Conservation (phyloP, 2,329 filamentous ascomycete genomes). For the Albophoma yamanashiensis region DNA sequence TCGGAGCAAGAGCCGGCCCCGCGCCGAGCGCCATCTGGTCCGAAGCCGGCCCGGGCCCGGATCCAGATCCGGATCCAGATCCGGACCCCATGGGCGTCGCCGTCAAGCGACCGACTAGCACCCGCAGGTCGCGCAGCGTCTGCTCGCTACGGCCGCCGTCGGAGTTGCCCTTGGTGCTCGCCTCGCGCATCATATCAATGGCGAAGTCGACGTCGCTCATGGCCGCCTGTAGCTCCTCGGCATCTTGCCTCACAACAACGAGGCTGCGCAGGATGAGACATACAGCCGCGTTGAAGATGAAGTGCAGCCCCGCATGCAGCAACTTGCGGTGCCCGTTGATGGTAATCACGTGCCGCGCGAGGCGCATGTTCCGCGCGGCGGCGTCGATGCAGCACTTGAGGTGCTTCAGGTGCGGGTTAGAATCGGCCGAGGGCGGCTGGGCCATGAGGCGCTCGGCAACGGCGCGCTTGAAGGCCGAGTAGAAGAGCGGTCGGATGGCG, state of each 20-base stretch:
- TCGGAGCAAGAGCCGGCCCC: slow-evolving; percentile 6
- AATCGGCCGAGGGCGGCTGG: slow-evolving; percentile 11
- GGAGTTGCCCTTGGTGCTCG: slow-evolving; percentile 24
- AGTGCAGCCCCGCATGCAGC: slow-evolving; percentile 33
- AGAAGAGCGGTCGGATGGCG: slow-evolving; percentile 35
- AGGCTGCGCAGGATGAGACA: slow-evolving; percentile 35
- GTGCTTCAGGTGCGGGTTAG: slow-evolving; percentile 12
- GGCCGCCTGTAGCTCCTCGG: slow-evolving; percentile 11
- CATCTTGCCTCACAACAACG: slow-evolving; percentile 16
- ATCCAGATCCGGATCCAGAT: neutral
- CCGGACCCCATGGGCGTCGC: slow-evolving; percentile 7
- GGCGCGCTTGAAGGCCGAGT: slow-evolving; percentile 34
- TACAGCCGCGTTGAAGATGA: slow-evolving; percentile 39
- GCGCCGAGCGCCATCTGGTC: slow-evolving; percentile 8
- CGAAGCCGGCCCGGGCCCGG: neutral
- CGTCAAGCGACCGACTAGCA: slow-evolving; percentile 23
- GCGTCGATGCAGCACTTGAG: slow-evolving; percentile 30
- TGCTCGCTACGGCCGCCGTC: slow-evolving; percentile 26
- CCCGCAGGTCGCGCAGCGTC: slow-evolving; percentile 26
- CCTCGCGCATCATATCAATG: slow-evolving; percentile 28
- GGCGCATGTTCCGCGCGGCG: slow-evolving; percentile 32
- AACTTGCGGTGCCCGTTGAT: slow-evolving; percentile 27
- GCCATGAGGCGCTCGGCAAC: slow-evolving; percentile 29
- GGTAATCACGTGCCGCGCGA: slow-evolving; percentile 28
- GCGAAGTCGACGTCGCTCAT: slow-evolving; percentile 27